Evolutionary conservation across 306 rosid genomes (phyloP).

Genomic region (Acacia acuminata): DNA sequence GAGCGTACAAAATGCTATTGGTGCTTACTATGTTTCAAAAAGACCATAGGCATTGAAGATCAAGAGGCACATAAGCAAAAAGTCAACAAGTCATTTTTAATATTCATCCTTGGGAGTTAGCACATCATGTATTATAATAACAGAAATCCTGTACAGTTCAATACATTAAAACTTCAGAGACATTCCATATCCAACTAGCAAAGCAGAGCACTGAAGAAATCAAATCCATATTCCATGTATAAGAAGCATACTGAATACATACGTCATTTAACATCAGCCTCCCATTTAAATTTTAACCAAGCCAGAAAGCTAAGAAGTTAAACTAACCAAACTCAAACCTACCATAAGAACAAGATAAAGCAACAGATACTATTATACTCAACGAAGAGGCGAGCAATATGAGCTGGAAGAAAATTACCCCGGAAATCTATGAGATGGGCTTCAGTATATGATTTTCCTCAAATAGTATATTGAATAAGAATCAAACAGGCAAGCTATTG

Average conservation of each 20-base stretch:
- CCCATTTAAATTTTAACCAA: not conserved
- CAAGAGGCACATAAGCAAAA: slow-evolving; percentile 21
- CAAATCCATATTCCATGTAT: not conserved
- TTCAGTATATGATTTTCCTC: slow-evolving; percentile 16
- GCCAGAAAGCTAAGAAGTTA: not conserved
- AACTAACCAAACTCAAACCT: not conserved
- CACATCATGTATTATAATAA: slow-evolving; percentile 1
- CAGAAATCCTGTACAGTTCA: not conserved
- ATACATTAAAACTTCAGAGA: slow-evolving; percentile 20
- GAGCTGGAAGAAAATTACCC: slow-evolving; percentile 34
- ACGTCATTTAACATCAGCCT: not conserved
- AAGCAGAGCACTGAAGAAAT: slow-evolving; percentile 18
- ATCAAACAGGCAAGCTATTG: slow-evolving; percentile 29
- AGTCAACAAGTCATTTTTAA: not conserved
- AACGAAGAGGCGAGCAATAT: not conserved
- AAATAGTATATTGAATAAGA: slow-evolving; percentile 1
- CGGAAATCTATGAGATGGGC: slow-evolving; percentile 22
- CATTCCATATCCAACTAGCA: slow-evolving; percentile 19
- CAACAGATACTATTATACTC: not conserved
- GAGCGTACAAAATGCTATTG: not conserved
- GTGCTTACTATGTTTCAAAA: not conserved
- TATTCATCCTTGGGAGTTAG: not conserved
- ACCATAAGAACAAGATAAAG: not conserved
- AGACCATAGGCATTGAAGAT: slow-evolving; percentile 18
- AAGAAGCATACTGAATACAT: not conserved